Percentiles rank a stretch among this genome's conserved stretches.
phyloP scores from a whole-genome alignment of 148 eudicot species.

The Polygonum aviculare region DNA sequence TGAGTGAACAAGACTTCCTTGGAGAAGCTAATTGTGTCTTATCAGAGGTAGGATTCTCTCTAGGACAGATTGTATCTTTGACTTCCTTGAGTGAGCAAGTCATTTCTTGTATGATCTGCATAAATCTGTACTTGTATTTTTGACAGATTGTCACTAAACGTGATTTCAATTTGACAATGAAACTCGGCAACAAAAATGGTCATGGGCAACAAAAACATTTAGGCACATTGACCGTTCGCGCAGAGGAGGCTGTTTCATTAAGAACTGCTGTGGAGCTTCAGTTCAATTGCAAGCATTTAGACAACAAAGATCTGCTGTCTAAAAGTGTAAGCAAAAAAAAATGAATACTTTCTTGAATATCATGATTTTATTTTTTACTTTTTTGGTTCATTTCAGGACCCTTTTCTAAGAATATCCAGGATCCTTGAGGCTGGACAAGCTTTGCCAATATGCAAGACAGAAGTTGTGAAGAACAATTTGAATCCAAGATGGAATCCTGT shows the following conservation, averaged over 20 bases:
- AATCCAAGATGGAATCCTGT: conserved; percentile 85
- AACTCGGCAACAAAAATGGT: conserved; percentile 37
- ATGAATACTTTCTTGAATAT: background rate
- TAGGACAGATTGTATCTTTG: background rate
- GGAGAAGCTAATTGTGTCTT: conserved; percentile 79
- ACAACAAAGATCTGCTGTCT: conserved; percentile 71
- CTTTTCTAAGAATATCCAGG: conserved; percentile 84
- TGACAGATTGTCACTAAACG: conserved; percentile 74
- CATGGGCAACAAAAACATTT: conserved; percentile 23
- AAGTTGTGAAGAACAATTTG: conserved; percentile 77
- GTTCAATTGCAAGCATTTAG: conserved; percentile 53
- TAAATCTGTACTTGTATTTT: background rate
- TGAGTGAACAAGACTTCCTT: conserved; percentile 75
- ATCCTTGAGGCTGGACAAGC: conserved; percentile 55
- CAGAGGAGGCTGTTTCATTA: conserved; percentile 71
- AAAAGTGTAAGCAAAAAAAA: conserved; percentile 58
- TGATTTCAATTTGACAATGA: conserved; percentile 47
- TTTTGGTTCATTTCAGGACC: conserved; percentile 47
- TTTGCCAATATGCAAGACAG: conserved; percentile 85
- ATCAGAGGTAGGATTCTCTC: conserved; percentile 56
- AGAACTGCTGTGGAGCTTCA: conserved; percentile 59
- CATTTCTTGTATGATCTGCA: background rate
- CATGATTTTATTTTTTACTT: background rate
- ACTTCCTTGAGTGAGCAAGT: background rate
- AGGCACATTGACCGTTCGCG: conserved; percentile 61